Conservation (phyloP, 2,329 filamentous ascomycete species). For the Trichoderma atroviride region DNA sequence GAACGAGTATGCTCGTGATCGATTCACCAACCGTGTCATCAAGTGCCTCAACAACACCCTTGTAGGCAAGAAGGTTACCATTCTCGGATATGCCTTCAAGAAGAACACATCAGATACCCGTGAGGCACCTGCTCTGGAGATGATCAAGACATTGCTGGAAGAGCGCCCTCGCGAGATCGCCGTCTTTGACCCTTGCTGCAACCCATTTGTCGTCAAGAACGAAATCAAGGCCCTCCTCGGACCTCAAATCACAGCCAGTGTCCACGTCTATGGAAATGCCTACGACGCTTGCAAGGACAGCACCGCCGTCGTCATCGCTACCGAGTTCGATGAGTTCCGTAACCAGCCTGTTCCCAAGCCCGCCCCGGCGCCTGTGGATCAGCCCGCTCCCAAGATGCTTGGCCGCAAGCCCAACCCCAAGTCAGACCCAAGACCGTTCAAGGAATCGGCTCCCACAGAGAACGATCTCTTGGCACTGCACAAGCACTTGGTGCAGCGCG, state of each 20-base stretch:
- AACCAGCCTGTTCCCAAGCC: constrained; percentile 43
- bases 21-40: constrained; percentile 69
- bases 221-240: constrained; percentile 53
- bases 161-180: constrained; percentile 66
- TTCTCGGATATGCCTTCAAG: constrained; percentile 80
- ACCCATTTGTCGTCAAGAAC: constrained; percentile 52
- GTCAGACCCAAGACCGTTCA: constrained; percentile 52
- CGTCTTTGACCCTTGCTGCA: constrained; percentile 69
- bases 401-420: constrained; percentile 45
- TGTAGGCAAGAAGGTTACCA: constrained; percentile 68
- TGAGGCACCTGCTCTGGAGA: constrained; percentile 69
- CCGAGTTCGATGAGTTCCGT: constrained; percentile 60
- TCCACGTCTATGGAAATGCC: constrained; percentile 52
- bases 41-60: constrained; percentile 69
- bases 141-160: constrained; percentile 66
- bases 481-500: constrained; percentile 47
- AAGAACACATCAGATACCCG: constrained; percentile 76
- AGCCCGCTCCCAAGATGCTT: constrained; percentile 37
- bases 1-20: constrained; percentile 73
- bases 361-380: constrained; percentile 34
- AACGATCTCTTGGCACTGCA: constrained; percentile 53
- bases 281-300: constrained; percentile 54
- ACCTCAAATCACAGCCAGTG: constrained; percentile 44
- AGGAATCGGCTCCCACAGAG: constrained; percentile 42
- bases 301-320: constrained; percentile 57